Base-by-base conservation (phyloP, 305 asterid genomes). In the Euphrasia arctica region DNA sequence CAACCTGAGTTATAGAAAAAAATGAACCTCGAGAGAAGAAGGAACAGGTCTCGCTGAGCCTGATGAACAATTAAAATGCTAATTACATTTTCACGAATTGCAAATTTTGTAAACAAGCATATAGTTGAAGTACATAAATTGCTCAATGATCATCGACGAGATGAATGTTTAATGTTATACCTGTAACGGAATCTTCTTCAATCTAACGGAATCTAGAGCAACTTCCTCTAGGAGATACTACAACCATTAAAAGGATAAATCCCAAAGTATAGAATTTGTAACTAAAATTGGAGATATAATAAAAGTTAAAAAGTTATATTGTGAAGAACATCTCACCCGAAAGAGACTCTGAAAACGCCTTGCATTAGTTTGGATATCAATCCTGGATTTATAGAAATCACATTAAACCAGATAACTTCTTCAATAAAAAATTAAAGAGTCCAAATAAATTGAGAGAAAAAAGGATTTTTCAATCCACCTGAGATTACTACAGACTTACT, bases 141-240 rank as follows among this genome's bases (percentile, higher is more conserved):
- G 64, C 28, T 10, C 5, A 29, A 60, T 54, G 60, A 54, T 57
- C 28, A 28, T 36, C 14, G 63, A 64, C n/a, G 51, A 60, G 48
- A 63, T 63, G 64, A 43, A 77, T 57, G 71, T 56, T 63, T 62
- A 43, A 77, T 57, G 71, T 56, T 14, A 65, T 41, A 90, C 98
- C 97, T 90, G 96, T 61, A 73, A 65, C 2, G 98, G 97, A 64
- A 93, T 85, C 85, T 86, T 86, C 81, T 75, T 83, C 74, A 87
- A 67, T 72, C 82, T 83, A 63, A 78, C 90, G 11, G 97, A 75
- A 64, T 57, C 74, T 66, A 92, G 77, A 47, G 97, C 85, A 72
- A 92, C 97, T 65, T 92, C 97, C 60, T 83, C 94, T 39, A 87
- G 83, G 64, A 93, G 95, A 86, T 85, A 93, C 98, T 93, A 74